Percentiles rank a stretch among this genome's conserved stretches.
Evolutionary conservation across 225 moss, liverwort and hornwort species (phyloP).

Genomic region (Marchantia polymorpha): DNA sequence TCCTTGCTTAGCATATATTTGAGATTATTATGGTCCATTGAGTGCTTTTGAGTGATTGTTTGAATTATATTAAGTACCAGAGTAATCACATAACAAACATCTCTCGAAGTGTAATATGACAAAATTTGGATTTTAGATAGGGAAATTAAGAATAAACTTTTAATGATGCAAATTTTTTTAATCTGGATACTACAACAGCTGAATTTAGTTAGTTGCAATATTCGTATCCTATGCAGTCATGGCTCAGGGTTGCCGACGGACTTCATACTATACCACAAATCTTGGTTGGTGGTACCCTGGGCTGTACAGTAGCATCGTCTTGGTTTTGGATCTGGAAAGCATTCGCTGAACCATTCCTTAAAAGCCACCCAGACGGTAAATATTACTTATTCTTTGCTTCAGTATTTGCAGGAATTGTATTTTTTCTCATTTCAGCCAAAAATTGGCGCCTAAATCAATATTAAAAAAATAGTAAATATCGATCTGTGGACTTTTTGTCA

Average conservation of each 20-base stretch:
- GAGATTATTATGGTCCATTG: not conserved
- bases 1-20: not conserved
- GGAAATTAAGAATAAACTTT: too few relatives aligned
- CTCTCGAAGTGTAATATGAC: not conserved
- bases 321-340: constrained; percentile 36
- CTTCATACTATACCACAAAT: constrained; percentile 42
- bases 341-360: constrained; percentile 4
- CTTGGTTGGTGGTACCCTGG: constrained; percentile 33
- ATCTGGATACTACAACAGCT: too few relatives aligned
- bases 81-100: not conserved
- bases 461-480: not conserved
- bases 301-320: constrained; percentile 8
- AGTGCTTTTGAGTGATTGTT: not conserved
- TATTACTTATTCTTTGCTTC: not conserved
- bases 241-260: constrained; percentile 44
- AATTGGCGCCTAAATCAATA: constrained; percentile 13
- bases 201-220: too few relatives aligned
- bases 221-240: constrained; percentile 27
- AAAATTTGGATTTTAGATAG: too few relatives aligned
- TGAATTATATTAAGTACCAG: not conserved
- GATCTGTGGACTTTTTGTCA: too few relatives aligned
- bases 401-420: not conserved
- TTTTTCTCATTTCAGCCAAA: not conserved
- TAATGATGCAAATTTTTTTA: too few relatives aligned
- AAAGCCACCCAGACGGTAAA: constrained; percentile 5